A percentile compares a stretch with the other conserved stretches of the same genome.
These are phyloP conservation scores for Termitomyces sp. DNA, from an alignment of 768 basidiomycete species.

Conservation along the genomic window DNA sequence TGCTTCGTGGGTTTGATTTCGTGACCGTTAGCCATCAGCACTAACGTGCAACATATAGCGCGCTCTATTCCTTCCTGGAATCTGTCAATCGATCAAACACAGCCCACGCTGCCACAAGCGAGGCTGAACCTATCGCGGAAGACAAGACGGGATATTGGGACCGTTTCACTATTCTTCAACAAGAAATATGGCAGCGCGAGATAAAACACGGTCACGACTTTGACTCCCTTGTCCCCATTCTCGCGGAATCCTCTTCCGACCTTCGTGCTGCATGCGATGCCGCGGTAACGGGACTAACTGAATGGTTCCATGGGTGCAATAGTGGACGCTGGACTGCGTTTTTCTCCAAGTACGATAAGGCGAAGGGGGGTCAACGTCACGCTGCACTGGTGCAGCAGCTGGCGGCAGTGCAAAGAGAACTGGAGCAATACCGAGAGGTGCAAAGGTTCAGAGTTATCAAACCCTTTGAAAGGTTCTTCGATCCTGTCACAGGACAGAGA, in stretches of 20 bases:
- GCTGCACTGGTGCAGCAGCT: conserved; percentile 20
- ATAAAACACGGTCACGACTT: conserved; percentile 38
- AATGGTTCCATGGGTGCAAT: conserved; percentile 37
- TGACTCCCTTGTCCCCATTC: conserved; percentile 37
- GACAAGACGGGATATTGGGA: conserved; percentile 16
- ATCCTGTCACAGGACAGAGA: conserved; percentile 29
- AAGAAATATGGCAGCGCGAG: conserved; percentile 29
- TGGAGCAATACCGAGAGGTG: conserved; percentile 30
- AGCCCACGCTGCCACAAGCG: conserved; percentile 18
- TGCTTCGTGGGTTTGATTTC: conserved; percentile 24
- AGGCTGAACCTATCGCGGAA: conserved; percentile 2
- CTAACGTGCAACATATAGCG: conserved; percentile 18
- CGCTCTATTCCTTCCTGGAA: conserved; percentile 34
- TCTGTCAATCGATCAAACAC: conserved; percentile 32
- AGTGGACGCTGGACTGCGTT: conserved; percentile 30
- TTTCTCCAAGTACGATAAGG: conserved; percentile 20
- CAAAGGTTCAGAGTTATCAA: conserved; percentile 33
- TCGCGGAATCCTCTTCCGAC: conserved; percentile 30
- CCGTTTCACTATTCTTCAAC: conserved; percentile 27
- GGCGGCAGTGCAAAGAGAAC: conserved; percentile 21
- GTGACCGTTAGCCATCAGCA: background rate
- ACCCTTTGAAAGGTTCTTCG: conserved; percentile 41
- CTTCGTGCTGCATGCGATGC: conserved; percentile 31
- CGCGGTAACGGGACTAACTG: conserved; percentile 17
- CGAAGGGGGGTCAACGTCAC: conserved; percentile 22